Evolutionary conservation across 768 basidiomycete genomes (phyloP), one percentile per base, ranked within the genome.

Genomic region (Lactarius akahatsu): DNA sequence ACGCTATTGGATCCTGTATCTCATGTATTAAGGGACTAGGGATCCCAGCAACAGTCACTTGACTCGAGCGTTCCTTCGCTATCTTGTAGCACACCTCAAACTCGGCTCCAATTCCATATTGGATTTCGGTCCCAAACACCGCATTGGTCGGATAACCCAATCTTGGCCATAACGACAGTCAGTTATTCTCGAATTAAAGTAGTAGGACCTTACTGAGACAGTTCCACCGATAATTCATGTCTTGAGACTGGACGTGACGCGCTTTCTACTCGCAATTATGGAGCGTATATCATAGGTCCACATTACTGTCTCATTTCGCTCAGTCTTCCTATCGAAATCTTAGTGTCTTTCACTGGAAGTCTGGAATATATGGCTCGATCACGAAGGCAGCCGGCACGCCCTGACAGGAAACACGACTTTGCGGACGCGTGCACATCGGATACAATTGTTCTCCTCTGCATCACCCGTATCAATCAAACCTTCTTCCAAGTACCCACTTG

Each of bases 391-490:
- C 59, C 58, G 40, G 28, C 57, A 36, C 16, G 18, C 34, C 20
- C 43, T 56, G 58, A 28, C 34, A 41, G 11, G 58, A 43, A 34
- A 38, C 36, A 34, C 57, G 23, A 55, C 32, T 38, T 34, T 40
- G 50, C 15, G 57, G 55, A 45, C 15, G 32, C 43, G 43, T 23
- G 57, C 30, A 13, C 57, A 43, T 58, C 52, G 58, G 62, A 38
- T 4, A 40, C 41, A 45, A 43, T 63, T 50, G 26, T 58, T 28
- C 57, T 59, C 61, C 47, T 52, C 36, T 52, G 30, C 66, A 63
- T 56, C 52, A 36, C 59, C 50, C 50, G 59, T 59, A 67, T 67
- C 66, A 58, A 67, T 67, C 66, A 67, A 63, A 67, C 62, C 32
- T 67, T 67, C 65, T 67, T 63, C 63, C 40, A 36, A 16, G 6